These are phyloP conservation scores for Acephala macrosclerotiorum DNA, from an alignment of 2,329 filamentous ascomycete species.

Conservation along the genomic window DNA sequence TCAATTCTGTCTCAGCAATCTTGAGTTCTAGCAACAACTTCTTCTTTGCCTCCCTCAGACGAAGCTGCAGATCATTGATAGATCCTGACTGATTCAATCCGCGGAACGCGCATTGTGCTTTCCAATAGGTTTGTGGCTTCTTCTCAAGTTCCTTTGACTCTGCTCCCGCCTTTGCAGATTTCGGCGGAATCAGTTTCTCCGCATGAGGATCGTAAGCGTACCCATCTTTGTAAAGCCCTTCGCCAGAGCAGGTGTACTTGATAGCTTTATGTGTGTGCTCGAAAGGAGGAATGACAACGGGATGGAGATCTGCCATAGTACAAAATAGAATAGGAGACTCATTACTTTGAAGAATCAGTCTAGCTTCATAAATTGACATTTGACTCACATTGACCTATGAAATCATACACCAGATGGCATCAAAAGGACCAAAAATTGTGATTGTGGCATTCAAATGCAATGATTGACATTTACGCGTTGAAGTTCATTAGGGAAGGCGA, in stretches of 20 bases:
- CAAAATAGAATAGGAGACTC: background rate
- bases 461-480: background rate
- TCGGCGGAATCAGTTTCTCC: slow-evolving; percentile 29
- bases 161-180: slow-evolving; percentile 20
- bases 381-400: too few relatives aligned
- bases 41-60: too few relatives aligned
- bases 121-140: slow-evolving; percentile 30
- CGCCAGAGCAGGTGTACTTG: slow-evolving; percentile 31
- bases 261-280: slow-evolving; percentile 29
- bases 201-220: slow-evolving; percentile 29
- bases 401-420: too few relatives aligned
- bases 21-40: too few relatives aligned
- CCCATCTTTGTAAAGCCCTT: slow-evolving; percentile 31
- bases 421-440: too few relatives aligned
- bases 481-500: background rate
- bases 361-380: too few relatives aligned
- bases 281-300: slow-evolving; percentile 27
- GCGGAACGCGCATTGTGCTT: slow-evolving; percentile 16
- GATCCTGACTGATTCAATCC: too few relatives aligned
- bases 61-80: too few relatives aligned
- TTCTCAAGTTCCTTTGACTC: slow-evolving; percentile 24
- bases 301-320: slow-evolving; percentile 29
- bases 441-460: background rate
- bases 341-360: background rate
- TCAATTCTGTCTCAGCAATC: slow-evolving; percentile 7